Evolutionary conservation across 495 filamentous ascomycete species (phyloP).

Genomic region (Trichoderma gamsii): DNA sequence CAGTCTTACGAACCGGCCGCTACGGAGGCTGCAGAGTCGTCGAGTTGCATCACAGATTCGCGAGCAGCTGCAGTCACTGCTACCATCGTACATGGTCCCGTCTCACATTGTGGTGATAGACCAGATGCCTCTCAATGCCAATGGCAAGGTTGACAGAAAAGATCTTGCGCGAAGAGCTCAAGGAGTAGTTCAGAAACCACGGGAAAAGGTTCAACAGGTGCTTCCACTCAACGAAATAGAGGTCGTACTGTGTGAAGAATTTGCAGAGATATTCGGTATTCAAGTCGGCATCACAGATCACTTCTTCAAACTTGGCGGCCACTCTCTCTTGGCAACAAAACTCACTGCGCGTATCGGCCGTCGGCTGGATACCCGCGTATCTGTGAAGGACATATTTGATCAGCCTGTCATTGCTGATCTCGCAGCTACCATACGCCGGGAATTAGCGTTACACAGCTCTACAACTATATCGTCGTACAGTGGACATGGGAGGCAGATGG

Average conservation of each 20-base stretch:
- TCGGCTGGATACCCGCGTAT: slow-evolving; percentile 16
- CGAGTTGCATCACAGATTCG: slow-evolving; percentile 11
- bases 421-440: background rate
- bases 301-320: slow-evolving; percentile 62
- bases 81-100: slow-evolving; percentile 34
- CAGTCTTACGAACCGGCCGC: slow-evolving; percentile 11
- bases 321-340: slow-evolving; percentile 27
- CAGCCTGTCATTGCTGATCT: slow-evolving; percentile 11
- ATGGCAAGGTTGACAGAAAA: slow-evolving; percentile 18
- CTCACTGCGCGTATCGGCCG: slow-evolving; percentile 16
- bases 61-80: slow-evolving; percentile 14
- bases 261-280: slow-evolving; percentile 10
- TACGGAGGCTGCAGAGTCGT: slow-evolving; percentile 13
- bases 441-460: background rate
- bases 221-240: slow-evolving; percentile 14
- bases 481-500: background rate
- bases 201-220: background rate
- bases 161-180: slow-evolving; percentile 8
- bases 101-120: slow-evolving; percentile 26
- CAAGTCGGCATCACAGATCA: slow-evolving; percentile 45
- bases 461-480: background rate
- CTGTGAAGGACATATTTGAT: slow-evolving; percentile 19
- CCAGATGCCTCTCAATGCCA: slow-evolving; percentile 25
- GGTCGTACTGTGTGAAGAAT: slow-evolving; percentile 14
- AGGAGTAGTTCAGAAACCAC: background rate